These are phyloP conservation scores for Conticribra weissflogii DNA, from an alignment of 108 stramenopile genomes.

Conservation along the genomic window DNA sequence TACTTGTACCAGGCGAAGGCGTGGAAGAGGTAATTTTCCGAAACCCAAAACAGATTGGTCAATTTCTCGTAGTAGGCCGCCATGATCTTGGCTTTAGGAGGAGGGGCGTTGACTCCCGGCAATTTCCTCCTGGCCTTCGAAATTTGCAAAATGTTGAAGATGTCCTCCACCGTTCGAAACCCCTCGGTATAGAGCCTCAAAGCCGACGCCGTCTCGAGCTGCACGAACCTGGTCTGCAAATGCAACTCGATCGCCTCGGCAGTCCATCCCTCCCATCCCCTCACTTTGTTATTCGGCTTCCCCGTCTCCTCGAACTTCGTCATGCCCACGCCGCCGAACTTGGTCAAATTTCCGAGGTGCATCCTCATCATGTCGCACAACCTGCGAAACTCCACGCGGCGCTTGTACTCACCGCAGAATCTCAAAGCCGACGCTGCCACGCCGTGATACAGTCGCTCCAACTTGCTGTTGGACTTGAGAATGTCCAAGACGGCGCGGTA, in stretches of 20 bases:
- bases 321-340: constrained; percentile 70
- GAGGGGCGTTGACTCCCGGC: constrained; percentile 55
- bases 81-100: constrained; percentile 96
- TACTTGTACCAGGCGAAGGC: constrained; percentile 98
- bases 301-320: constrained; percentile 49
- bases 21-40: constrained; percentile 97
- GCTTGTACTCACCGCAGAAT: constrained; percentile 89
- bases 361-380: constrained; percentile 95
- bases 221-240: constrained; percentile 94
- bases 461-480: constrained; percentile 89
- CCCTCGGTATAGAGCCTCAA: constrained; percentile 98
- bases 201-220: constrained; percentile 91
- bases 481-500: constrained; percentile 97
- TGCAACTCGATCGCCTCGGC: constrained; percentile 93
- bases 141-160: constrained; percentile 95
- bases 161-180: constrained; percentile 98
- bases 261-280: constrained; percentile 96
- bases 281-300: constrained; percentile 83
- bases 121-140: constrained; percentile 75
- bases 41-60: constrained; percentile 96
- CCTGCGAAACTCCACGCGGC: constrained; percentile 93
- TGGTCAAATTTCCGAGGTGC: constrained; percentile 93
- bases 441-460: constrained; percentile 94
- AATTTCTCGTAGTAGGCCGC: constrained; percentile 98
- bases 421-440: constrained; percentile 82